These are phyloP conservation scores for Lanzia echinophila DNA, from an alignment of 2,329 filamentous ascomycete species.

Conservation along the genomic window DNA sequence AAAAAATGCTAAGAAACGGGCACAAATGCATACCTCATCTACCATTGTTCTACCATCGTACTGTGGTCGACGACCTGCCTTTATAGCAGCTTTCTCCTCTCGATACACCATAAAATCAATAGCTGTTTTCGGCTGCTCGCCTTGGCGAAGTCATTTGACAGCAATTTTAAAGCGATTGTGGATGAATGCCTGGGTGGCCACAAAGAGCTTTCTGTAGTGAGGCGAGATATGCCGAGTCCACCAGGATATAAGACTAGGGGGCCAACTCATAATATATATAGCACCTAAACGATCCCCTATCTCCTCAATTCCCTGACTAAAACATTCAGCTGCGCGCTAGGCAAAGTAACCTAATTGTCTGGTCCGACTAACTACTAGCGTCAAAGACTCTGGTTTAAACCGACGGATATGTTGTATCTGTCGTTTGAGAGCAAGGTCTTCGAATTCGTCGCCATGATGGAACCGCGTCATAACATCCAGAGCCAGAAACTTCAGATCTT, in stretches of 20 bases:
- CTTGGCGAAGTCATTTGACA: background rate
- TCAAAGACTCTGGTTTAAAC: background rate
- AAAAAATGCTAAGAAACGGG: background rate
- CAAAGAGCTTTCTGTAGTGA: background rate
- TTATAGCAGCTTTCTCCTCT: background rate
- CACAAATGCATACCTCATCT: background rate
- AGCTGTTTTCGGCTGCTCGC: background rate
- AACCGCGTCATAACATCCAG: background rate
- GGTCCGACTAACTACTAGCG: background rate
- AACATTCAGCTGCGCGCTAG: background rate
- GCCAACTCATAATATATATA: background rate
- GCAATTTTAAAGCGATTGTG: background rate
- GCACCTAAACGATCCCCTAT: background rate
- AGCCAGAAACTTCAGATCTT: background rate
- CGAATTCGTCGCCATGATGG: background rate
- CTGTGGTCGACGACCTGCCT: background rate
- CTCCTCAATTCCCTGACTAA: background rate
- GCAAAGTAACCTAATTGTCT: background rate
- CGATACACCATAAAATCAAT: background rate
- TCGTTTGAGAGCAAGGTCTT: background rate
- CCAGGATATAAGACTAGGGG: background rate
- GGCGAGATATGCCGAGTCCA: background rate
- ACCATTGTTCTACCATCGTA: background rate
- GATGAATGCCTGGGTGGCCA: background rate
- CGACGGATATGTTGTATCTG: background rate